Evolutionary conservation across 129 eudicot species (phyloP), one percentile per base, ranked within the genome.

Genomic region (Helianthus tuberosus): DNA sequence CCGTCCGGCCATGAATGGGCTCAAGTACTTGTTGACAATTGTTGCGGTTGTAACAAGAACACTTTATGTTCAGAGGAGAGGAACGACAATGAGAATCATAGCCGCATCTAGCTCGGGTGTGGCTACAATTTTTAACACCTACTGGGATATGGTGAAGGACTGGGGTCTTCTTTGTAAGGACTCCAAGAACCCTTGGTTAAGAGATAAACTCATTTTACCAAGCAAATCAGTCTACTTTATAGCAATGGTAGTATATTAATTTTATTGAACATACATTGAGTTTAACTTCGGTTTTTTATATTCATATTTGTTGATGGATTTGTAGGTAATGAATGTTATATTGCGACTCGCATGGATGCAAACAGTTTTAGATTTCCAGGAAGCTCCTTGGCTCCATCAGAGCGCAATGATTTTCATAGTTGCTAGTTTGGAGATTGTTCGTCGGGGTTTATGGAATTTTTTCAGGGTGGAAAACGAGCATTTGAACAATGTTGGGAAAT

Each of bases 361-460:
- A 68, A 27, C 82, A 29, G 83, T 88, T 17, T 75, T 89, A 1
- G 87, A 80, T 78, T 75, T 89, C 50, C 39, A 82, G 3, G 89
- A 86, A 57, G 79, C 84, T 5, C 82, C 87, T 17, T 87, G 72
- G 14, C 79, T 87, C 14, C 96, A 89, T 32, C 79, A 73, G 69
- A 79, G 70, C 11, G 86, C 87, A 35, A 43, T 85, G 49, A 60
- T 79, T 11, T 80, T 85, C 16, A 12, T 87, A 39, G 81, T 89
- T 10, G 84, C 88, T 49, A 54, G 86, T 76, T 67, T 89, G 76
- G 96, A 89, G 81, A 89, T 89, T 47, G 17, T 85, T 75, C 90
- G 92, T 1, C 88, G 96, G 17, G 90, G 96, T 59, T 74, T 89
- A 4, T 89, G 92, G 96, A 89, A 89, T 64, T 87, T 87, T 58